Percentiles rank a stretch among this genome's conserved stretches.
These are phyloP conservation scores for Thuidium tamariscinum DNA, from an alignment of 225 moss, liverwort and hornwort species.

Conservation along the genomic window DNA sequence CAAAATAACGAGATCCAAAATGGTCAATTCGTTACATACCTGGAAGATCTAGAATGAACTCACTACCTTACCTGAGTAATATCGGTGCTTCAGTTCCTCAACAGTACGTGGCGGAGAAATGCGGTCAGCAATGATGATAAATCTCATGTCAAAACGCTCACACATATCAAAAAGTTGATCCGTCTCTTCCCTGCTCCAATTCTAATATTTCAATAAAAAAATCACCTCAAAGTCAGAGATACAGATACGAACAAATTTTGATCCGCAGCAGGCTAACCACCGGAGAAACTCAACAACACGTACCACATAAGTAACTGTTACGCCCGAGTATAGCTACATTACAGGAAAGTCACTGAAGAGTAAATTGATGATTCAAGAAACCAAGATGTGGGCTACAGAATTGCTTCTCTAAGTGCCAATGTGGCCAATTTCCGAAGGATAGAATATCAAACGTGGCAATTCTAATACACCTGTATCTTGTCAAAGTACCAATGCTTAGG, in stretches of 20 bases:
- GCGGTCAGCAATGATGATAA: slow-evolving; percentile 12
- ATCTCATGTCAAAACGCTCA: slow-evolving; percentile 14
- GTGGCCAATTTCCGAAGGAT: background rate
- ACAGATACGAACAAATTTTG: background rate
- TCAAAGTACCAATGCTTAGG: background rate
- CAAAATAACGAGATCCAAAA: background rate
- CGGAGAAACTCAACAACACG: background rate
- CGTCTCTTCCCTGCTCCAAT: slow-evolving; percentile 15
- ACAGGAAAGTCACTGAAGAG: background rate
- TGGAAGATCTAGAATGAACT: background rate
- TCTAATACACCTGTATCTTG: background rate
- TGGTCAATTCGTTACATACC: background rate
- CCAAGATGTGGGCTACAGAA: background rate
- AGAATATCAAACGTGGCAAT: background rate
- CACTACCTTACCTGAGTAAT: slow-evolving; percentile 2
- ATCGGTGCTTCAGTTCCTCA: slow-evolving; percentile 10
- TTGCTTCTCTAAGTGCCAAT: background rate
- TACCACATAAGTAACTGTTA: background rate
- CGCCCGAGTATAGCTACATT: background rate
- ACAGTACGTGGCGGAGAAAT: slow-evolving; percentile 8
- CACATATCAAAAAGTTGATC: slow-evolving; percentile 17
- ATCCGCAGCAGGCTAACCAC: background rate
- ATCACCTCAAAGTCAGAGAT: background rate
- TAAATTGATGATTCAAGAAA: background rate
- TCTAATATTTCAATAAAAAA: background rate